These are phyloP conservation scores for Scortechinia acanthostroma DNA, from an alignment of 2,329 filamentous ascomycete species.

Conservation along the genomic window DNA sequence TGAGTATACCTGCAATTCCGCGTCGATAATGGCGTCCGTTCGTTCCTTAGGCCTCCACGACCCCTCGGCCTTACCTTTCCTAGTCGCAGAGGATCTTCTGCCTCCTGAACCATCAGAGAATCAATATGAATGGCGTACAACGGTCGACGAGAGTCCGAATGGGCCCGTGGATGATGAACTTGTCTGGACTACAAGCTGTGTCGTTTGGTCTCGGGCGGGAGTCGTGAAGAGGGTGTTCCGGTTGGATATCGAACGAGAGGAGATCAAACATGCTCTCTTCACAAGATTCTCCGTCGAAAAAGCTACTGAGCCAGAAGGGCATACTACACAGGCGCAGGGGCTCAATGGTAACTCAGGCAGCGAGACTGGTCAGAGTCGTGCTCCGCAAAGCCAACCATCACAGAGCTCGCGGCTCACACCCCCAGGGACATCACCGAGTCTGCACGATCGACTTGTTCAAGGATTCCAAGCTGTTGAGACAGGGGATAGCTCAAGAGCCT, in stretches of 20 bases:
- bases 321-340: slow-evolving; percentile 3
- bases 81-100: slow-evolving; percentile 48
- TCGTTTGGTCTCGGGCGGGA: slow-evolving; percentile 54
- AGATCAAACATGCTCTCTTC: slow-evolving; percentile 48
- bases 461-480: slow-evolving; percentile 5
- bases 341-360: background rate
- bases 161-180: slow-evolving; percentile 43
- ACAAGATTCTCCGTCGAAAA: slow-evolving; percentile 37
- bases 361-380: background rate
- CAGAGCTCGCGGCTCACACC: background rate
- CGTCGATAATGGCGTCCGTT: slow-evolving; percentile 45
- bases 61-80: slow-evolving; percentile 48
- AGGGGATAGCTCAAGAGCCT: slow-evolving; percentile 27
- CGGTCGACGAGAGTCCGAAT: slow-evolving; percentile 12
- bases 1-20: slow-evolving; percentile 8
- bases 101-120: slow-evolving; percentile 36
- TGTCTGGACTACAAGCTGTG: slow-evolving; percentile 49
- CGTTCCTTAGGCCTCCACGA: slow-evolving; percentile 55
- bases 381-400: no score
- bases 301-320: slow-evolving; percentile 9
- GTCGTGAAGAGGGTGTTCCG: slow-evolving; percentile 50
- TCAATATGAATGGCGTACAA: slow-evolving; percentile 46
- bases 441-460: background rate
- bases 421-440: background rate
- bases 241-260: slow-evolving; percentile 50